Conservation (phyloP, 352 stramenopile species). For the Phytophthora capsici region DNA sequence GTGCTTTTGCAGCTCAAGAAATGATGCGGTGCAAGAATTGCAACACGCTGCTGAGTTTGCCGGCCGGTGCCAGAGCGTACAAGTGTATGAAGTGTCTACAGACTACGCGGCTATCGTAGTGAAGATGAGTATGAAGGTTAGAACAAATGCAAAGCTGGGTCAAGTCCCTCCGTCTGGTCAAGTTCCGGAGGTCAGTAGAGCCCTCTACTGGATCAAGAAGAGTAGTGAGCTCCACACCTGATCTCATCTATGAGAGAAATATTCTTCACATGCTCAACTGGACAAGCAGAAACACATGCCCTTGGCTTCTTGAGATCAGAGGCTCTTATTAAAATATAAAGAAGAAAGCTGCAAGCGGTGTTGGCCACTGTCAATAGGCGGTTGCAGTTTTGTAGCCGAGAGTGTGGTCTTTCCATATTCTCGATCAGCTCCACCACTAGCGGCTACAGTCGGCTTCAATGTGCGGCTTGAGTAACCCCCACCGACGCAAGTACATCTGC, state of each 20-base stretch:
- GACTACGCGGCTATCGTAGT: conserved; percentile 79
- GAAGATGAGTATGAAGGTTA: not conserved
- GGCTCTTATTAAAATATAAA: conserved; percentile 17
- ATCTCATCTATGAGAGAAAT: too few relatives aligned
- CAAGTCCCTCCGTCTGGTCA: too few relatives aligned
- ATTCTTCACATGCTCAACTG: too few relatives aligned
- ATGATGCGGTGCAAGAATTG: conserved; percentile 90
- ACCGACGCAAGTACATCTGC: conserved; percentile 64
- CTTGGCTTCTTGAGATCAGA: too few relatives aligned
- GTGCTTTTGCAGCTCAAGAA: conserved; percentile 67
- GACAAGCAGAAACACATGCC: too few relatives aligned
- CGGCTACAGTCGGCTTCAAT: conserved; percentile 37
- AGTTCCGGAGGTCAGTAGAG: too few relatives aligned
- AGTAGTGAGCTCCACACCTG: too few relatives aligned
- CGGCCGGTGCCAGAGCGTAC: conserved; percentile 82
- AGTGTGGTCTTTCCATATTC: conserved; percentile 10
- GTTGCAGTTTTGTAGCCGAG: conserved; percentile 11
- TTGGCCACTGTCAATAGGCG: conserved; percentile 12
- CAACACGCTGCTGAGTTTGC: conserved; percentile 84
- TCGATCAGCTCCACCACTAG: conserved; percentile 13
- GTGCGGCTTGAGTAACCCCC: conserved; percentile 44
- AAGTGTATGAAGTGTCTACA: conserved; percentile 91
- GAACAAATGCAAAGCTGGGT: too few relatives aligned
- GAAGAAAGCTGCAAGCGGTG: conserved; percentile 19
- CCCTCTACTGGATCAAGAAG: too few relatives aligned